Conservation (phyloP, 768 basidiomycete species). For the Russula griseocarnosa region DNA sequence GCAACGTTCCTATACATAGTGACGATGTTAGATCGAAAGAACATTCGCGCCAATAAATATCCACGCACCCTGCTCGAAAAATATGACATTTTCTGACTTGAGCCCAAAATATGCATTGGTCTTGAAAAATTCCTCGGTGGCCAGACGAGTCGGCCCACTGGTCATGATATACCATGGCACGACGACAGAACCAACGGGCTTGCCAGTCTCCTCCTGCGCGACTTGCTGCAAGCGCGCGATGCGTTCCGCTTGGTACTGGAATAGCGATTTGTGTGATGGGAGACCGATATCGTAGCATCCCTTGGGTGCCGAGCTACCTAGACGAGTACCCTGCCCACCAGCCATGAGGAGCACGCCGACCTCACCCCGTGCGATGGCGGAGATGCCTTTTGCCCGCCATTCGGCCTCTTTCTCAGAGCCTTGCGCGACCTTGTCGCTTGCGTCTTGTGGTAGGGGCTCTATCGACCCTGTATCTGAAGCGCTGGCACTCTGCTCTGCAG, state of each 20-base stretch:
- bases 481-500: slow-evolving; percentile 52
- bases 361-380: slow-evolving; percentile 73
- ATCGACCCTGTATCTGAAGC: slow-evolving; percentile 45
- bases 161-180: slow-evolving; percentile 99
- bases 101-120: slow-evolving; percentile 80
- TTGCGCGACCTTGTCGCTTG: slow-evolving; percentile 59
- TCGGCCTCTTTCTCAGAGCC: slow-evolving; percentile 52
- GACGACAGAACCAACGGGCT: slow-evolving; percentile 56
- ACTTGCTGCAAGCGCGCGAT: slow-evolving; percentile 79
- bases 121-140: slow-evolving; percentile 82
- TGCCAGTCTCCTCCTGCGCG: slow-evolving; percentile 54
- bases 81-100: slow-evolving; percentile 68
- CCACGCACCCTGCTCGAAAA: slow-evolving; percentile 91
- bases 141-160: slow-evolving; percentile 86
- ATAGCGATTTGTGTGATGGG: slow-evolving; percentile 88
- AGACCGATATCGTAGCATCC: slow-evolving; percentile 98
- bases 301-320: slow-evolving; percentile 90
- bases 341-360: slow-evolving; percentile 98
- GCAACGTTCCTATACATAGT: slow-evolving; percentile 70
- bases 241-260: slow-evolving; percentile 97
- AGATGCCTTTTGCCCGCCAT: slow-evolving; percentile 78
- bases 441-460: slow-evolving; percentile 75
- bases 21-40: not conserved
- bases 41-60: not conserved
- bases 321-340: slow-evolving; percentile 93